Conservation (phyloP, 441 rosid genomes). For the Manihot esculenta region DNA sequence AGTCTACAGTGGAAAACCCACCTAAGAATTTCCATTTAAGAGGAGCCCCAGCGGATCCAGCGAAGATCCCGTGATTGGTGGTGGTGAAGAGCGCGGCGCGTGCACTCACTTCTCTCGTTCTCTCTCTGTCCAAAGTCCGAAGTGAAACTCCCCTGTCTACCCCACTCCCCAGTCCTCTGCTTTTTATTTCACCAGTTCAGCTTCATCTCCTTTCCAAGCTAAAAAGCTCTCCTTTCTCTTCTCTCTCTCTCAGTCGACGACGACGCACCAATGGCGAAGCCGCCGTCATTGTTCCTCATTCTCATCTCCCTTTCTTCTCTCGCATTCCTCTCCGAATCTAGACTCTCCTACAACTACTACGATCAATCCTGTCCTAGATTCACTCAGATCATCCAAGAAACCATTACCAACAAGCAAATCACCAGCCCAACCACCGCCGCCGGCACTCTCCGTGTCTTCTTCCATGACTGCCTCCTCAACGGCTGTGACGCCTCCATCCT, state of each 20-base stretch:
- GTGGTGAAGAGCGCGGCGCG: conserved; percentile 13
- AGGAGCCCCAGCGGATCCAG: no score
- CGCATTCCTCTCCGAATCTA: conserved; percentile 24
- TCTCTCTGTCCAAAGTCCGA: conserved; percentile 7
- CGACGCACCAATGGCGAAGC: conserved; percentile 26
- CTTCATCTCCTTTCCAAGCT: background rate
- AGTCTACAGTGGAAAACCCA: no score
- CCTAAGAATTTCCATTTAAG: no score
- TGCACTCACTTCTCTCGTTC: background rate
- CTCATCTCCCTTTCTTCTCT: conserved; percentile 25
- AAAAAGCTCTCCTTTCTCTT: no score
- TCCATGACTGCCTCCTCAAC: conserved; percentile 64
- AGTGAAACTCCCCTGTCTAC: conserved; percentile 16
- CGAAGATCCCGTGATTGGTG: conserved; percentile 54
- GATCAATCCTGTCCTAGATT: conserved; percentile 55
- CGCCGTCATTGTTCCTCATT: conserved; percentile 30
- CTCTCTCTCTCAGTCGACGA: no score
- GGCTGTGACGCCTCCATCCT: conserved; percentile 67
- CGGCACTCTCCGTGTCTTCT: conserved; percentile 62
- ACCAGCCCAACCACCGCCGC: conserved; percentile 59
- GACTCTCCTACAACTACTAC: conserved; percentile 56
- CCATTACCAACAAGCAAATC: conserved; percentile 50
- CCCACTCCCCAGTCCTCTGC: conserved; percentile 5
- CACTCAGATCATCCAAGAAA: conserved; percentile 42
- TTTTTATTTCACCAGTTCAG: no score